Conservation (phyloP, 2,329 filamentous ascomycete species). For the Hypocrella siamensis region DNA sequence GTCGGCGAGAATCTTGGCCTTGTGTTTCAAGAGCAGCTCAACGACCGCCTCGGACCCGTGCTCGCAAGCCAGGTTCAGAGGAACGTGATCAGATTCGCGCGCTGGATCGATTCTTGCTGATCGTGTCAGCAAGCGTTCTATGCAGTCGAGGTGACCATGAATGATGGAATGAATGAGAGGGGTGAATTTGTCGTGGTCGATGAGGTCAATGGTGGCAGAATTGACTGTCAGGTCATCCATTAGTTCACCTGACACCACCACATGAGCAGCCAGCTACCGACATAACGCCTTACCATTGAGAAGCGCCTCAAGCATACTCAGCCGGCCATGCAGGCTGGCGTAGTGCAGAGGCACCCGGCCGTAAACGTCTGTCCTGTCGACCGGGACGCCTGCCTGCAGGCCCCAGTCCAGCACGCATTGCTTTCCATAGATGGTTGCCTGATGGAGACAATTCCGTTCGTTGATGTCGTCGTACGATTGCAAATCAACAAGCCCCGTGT, state of each 20-base stretch:
- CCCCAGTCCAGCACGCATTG: slow-evolving; percentile 61
- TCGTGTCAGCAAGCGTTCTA: slow-evolving; percentile 58
- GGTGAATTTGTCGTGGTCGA: slow-evolving; percentile 95
- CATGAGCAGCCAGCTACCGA: too few relatives aligned
- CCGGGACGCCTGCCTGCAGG: slow-evolving; percentile 59
- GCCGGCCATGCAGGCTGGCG: slow-evolving; percentile 82
- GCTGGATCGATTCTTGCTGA: slow-evolving; percentile 76
- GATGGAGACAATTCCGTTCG: slow-evolving; percentile 88
- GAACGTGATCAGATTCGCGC: slow-evolving; percentile 81
- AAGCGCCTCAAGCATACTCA: slow-evolving; percentile 67
- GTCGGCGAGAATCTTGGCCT: slow-evolving; percentile 75
- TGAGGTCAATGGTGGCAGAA: slow-evolving; percentile 63
- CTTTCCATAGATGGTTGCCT: slow-evolving; percentile 90
- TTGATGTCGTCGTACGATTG: slow-evolving; percentile 95
- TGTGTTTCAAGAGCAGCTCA: slow-evolving; percentile 65
- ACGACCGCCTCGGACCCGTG: slow-evolving; percentile 78
- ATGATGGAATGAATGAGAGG: slow-evolving; percentile 91
- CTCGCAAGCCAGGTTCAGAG: slow-evolving; percentile 87
- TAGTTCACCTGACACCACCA: too few relatives aligned
- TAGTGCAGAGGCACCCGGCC: slow-evolving; percentile 89
- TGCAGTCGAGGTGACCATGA: slow-evolving; percentile 67
- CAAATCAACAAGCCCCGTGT: slow-evolving; percentile 74
- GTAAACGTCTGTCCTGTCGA: slow-evolving; percentile 77
- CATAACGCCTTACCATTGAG: slow-evolving; percentile 37
- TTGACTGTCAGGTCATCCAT: slow-evolving; percentile 30